These are phyloP conservation scores for Tylopilus sp. DNA, from an alignment of 1,284 basidiomycete genomes.

Conservation along the genomic window DNA sequence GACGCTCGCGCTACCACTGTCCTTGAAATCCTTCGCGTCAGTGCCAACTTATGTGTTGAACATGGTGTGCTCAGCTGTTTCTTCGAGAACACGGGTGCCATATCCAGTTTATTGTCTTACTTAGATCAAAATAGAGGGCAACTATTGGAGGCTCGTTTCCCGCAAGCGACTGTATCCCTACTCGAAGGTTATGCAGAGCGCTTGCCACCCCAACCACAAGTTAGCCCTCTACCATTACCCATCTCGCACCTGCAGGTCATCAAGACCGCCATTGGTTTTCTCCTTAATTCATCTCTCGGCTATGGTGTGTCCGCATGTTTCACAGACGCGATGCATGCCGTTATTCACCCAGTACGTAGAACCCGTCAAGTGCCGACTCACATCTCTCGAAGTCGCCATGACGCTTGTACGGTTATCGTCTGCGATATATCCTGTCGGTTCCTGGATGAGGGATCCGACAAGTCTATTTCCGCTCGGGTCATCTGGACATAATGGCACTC, in stretches of 20 bases:
- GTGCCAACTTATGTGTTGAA: conserved; percentile 78
- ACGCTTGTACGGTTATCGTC: conserved; percentile 66
- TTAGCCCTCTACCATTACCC: conserved; percentile 48
- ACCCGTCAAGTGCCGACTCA: conserved; percentile 62
- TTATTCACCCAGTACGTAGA: conserved; percentile 42
- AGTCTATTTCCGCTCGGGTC: conserved; percentile 26
- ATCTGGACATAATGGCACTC: conserved; percentile 17
- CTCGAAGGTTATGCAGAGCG: conserved; percentile 66
- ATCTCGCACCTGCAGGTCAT: conserved; percentile 67
- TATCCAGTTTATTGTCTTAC: not conserved
- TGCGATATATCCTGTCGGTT: conserved; percentile 65
- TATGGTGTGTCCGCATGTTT: conserved; percentile 50
- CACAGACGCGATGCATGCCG: not conserved
- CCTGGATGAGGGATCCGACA: conserved; percentile 46
- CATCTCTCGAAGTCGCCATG: conserved; percentile 59
- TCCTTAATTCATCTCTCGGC: conserved; percentile 76
- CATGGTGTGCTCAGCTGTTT: conserved; percentile 48
- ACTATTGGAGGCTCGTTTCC: conserved; percentile 65
- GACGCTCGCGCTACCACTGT: conserved; percentile 45
- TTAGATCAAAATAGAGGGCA: conserved; percentile 63
- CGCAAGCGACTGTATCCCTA: conserved; percentile 59
- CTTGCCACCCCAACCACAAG: conserved; percentile 41
- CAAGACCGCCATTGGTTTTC: conserved; percentile 73
- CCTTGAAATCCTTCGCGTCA: conserved; percentile 68
- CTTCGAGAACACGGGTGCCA: not conserved